Evolutionary conservation across 495 filamentous ascomycete genomes (phyloP), one percentile per base, ranked within the genome.

Genomic region (Oidiodendron maius): DNA sequence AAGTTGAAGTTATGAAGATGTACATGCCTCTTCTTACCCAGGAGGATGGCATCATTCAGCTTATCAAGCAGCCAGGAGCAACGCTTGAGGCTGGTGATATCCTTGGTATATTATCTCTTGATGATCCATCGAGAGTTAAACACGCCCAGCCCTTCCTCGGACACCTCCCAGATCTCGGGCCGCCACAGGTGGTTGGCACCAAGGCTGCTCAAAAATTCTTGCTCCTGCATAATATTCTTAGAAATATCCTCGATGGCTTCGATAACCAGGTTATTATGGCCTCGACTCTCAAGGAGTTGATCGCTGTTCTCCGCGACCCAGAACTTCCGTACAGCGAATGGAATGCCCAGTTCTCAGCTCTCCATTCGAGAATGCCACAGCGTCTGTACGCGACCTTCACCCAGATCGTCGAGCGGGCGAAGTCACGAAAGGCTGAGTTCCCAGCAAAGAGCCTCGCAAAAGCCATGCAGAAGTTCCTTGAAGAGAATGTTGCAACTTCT

Each of bases 1-100:
- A 99, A 62, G 93, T 99, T 44, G 93, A 99, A 66, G 94, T 99
- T 65, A 99, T 99, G 93, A 99, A 99, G 77, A 99, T 99, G 93
- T 97, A 95, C 74, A 99, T 99, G 93, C 93, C 93, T 58, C 77
- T 99, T 44, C 76, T 99, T 46, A 85, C 93, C n/a, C 84, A 91
- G 66, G 93, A 99, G 65, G 94, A 95, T 56, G 93, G 93, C 69
- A 83, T 91, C 46, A 94, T 99, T 38, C 91, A 96, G 70, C 77
- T 97, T 59, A 95, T 99, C 74, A 99, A 99, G 80, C 93, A 97
- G 71, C 94, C 94, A 45, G 93, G 93, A 58, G 88, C 93, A 16
- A 93, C 89, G n/a, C 84, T 99, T 25, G 90, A 96, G 67, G 93
- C 93, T 59, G 93, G 93, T 62, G 93, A 99, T 59, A 97, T 97